Evolutionary conservation across 768 basidiomycete species (phyloP), one percentile per base, ranked within the genome.

Genomic region (Macrocybe gigantea): DNA sequence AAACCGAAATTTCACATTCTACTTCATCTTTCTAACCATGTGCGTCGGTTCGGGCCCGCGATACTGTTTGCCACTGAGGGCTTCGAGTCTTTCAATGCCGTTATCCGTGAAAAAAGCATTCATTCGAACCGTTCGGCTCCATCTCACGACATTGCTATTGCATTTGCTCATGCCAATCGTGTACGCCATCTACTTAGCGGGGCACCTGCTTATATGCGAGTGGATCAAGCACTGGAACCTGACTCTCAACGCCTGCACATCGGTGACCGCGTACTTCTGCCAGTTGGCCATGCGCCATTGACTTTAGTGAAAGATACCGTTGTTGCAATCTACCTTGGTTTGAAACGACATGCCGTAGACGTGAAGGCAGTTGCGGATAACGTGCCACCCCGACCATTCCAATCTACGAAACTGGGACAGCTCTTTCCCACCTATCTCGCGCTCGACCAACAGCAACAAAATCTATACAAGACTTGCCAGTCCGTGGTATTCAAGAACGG

Each of bases 1-100:
- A 74, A 75, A 50, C 64, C 69, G 1, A 75, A 74, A 47, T 72
- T 74, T 49, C 72, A 75, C 36, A 57, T 73, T 22, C 33, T 74
- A 3, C 32, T 65, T 0, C 72, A 75, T 50, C 52, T 75, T 0
- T 59, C 62, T 0, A 45, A 50, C 0, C 66, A 74, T 47, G 67
- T 75, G 36, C 45, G 58, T 0, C 54, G 62, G 0, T 74, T 74
- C 60, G 72, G 70, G 0, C 73, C 69, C 15, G 70, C 70, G 0
- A 69, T 72, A 7, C 56, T 71, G 0, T 74, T 73, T 61, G 67
- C 72, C 0, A 75, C 69, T 0, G 72, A 77, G 42, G 49, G 46
- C 0, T 75, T 72, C 49, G 68, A 77, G 53, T 69, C 68, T 3
- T 77, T 64, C 57, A 71, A 71, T 54, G 60, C 61, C 1, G 54